Conservation (phyloP, 1,139 yeast species). For the Debaryomycetaceae sp. region DNA sequence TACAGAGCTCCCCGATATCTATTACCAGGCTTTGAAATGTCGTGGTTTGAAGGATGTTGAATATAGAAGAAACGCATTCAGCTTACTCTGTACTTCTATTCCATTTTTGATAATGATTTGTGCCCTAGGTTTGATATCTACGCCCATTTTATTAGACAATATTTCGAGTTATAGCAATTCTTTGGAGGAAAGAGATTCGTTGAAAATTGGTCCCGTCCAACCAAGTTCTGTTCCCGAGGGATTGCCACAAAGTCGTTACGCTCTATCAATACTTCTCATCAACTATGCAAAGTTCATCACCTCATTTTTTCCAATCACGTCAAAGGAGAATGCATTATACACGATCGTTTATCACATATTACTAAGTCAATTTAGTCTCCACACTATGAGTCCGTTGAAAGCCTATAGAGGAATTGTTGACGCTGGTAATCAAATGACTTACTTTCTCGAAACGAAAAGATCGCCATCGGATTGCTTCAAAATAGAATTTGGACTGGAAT, state of each 20-base stretch:
- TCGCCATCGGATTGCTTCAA: conserved; percentile 5
- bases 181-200: conserved; percentile 24
- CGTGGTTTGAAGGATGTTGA: conserved; percentile 15
- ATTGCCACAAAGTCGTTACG: conserved; percentile 18
- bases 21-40: conserved; percentile 10
- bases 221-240: conserved; percentile 9
- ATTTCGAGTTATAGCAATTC: conserved; percentile 26
- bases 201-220: conserved; percentile 17
- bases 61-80: conserved; percentile 19
- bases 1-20: conserved; percentile 12
- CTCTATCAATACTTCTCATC: conserved; percentile 22
- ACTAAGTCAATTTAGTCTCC: conserved; percentile 33
- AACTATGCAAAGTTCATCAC: conserved; percentile 22
- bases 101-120: conserved; percentile 30
- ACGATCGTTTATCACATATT: conserved; percentile 30
- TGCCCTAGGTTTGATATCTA: conserved; percentile 32
- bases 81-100: conserved; percentile 20
- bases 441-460: conserved; percentile 19
- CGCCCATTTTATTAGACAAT: conserved; percentile 34
- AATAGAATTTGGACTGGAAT: conserved; percentile 4
- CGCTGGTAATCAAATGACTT: conserved; percentile 37
- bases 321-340: conserved; percentile 17
- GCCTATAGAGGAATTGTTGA: conserved; percentile 32
- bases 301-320: conserved; percentile 21
- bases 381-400: conserved; percentile 32